phyloP scores from a whole-genome alignment of 2,329 filamentous ascomycete genomes.

The Lachnellula hyalina region DNA sequence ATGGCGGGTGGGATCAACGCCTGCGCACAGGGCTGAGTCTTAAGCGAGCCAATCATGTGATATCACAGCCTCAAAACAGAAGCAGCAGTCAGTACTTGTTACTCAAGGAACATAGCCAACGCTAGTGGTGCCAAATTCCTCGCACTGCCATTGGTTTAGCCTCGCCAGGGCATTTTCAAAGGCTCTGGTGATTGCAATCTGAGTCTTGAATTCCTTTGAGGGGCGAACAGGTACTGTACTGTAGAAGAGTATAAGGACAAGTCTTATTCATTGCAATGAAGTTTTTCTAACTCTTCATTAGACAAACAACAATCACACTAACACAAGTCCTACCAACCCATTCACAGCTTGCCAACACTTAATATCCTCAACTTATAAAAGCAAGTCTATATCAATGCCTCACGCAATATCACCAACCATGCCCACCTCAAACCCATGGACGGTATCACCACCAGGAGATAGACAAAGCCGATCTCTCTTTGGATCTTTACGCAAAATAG shows the following conservation, averaged over 20 bases:
- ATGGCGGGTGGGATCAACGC: too few relatives aligned
- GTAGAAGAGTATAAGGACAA: not conserved
- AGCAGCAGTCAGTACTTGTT: too few relatives aligned
- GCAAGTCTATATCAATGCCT: not conserved
- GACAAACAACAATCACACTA: not conserved
- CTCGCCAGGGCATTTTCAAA: too few relatives aligned
- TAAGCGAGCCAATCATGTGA: too few relatives aligned
- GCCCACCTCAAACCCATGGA: constrained; percentile 5
- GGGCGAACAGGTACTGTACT: too few relatives aligned
- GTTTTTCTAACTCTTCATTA: not conserved
- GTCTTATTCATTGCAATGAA: not conserved
- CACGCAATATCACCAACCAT: constrained; percentile 3
- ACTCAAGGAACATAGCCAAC: too few relatives aligned
- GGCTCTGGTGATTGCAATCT: too few relatives aligned
- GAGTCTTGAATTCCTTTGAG: too few relatives aligned
- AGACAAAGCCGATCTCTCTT: constrained; percentile 12
- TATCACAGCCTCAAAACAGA: too few relatives aligned
- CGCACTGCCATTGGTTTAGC: too few relatives aligned
- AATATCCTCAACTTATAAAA: not conserved
- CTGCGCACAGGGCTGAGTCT: too few relatives aligned
- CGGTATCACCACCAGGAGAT: not conserved
- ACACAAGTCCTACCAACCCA: not conserved
- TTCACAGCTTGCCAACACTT: not conserved
- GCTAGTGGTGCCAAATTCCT: too few relatives aligned
- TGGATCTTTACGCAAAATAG: constrained; percentile 17